Percentiles rank a stretch among this genome's conserved stretches.
These are phyloP conservation scores for Stephania cephalantha DNA, from an alignment of 164 flowering plant genomes.

Conservation along the genomic window DNA sequence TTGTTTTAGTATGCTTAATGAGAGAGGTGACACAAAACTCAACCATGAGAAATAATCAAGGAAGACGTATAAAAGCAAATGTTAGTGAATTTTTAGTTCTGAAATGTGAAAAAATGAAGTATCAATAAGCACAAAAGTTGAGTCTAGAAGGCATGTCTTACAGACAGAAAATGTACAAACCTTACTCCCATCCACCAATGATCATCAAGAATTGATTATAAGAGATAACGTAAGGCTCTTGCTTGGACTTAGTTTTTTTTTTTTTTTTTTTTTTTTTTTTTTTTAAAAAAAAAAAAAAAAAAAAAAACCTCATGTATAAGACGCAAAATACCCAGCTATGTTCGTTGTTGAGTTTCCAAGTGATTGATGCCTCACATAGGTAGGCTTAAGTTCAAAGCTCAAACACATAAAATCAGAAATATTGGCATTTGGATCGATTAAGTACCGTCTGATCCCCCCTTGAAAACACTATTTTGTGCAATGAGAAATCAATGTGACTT, in stretches of 20 bases:
- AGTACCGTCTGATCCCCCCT: not conserved
- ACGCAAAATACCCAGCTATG: not conserved
- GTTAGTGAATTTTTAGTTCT: not conserved
- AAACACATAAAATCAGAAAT: not conserved
- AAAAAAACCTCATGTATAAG: not conserved
- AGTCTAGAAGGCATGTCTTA: not conserved
- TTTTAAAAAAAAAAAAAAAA: no score
- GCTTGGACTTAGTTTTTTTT: no score
- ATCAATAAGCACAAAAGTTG: not conserved
- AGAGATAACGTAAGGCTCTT: not conserved
- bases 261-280: no score
- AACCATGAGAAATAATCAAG: not conserved
- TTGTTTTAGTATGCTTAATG: not conserved
- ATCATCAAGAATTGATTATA: not conserved
- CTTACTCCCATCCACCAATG: not conserved
- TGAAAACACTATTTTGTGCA: not conserved
- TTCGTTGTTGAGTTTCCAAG: not conserved
- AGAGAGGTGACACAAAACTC: not conserved
- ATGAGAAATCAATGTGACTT: not conserved
- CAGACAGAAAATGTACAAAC: not conserved
- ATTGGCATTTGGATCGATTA: not conserved
- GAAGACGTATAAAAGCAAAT: not conserved
- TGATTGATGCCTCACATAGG: not conserved
- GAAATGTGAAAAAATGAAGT: not conserved
- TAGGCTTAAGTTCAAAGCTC: not conserved